Evolutionary conservation across 177 flowering plant genomes (phyloP).

Genomic region (Telopea speciosissima): DNA sequence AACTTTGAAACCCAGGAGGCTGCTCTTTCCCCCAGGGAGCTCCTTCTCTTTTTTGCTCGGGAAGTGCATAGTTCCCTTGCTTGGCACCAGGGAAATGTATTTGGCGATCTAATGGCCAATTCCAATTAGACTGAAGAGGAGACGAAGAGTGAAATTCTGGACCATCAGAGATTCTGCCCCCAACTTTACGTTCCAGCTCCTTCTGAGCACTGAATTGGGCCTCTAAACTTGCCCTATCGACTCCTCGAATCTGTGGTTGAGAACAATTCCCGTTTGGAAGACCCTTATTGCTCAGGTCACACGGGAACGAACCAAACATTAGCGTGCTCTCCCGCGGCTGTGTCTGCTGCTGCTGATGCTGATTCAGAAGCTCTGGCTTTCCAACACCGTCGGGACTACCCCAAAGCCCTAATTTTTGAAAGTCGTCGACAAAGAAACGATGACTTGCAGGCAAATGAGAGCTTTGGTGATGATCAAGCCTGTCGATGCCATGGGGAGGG

Average conservation of each 20-base stretch:
- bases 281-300: constrained; percentile 17
- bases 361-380: not conserved
- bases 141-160: constrained; percentile 10
- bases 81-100: constrained; percentile 10
- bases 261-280: constrained; percentile 17
- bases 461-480: not conserved
- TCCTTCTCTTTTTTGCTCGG: constrained; percentile 18
- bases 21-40: constrained; percentile 19
- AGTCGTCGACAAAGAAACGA: constrained; percentile 18
- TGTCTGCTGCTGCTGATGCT: constrained; percentile 10
- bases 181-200: constrained; percentile 16
- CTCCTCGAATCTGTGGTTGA: not conserved
- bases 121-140: constrained; percentile 7
- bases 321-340: constrained; percentile 8
- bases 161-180: constrained; percentile 14
- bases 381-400: constrained; percentile 7
- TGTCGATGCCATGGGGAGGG: not conserved
- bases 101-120: constrained; percentile 17
- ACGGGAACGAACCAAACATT: constrained; percentile 48
- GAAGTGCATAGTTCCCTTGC: not conserved
- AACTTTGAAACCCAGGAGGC: constrained; percentile 14
- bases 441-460: constrained; percentile 6
- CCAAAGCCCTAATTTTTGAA: constrained; percentile 34
- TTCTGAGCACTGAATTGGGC: constrained; percentile 7
- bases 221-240: constrained; percentile 1